Base-by-base conservation (phyloP, 352 stramenopile genomes). In the Phytopythium boreale region DNA sequence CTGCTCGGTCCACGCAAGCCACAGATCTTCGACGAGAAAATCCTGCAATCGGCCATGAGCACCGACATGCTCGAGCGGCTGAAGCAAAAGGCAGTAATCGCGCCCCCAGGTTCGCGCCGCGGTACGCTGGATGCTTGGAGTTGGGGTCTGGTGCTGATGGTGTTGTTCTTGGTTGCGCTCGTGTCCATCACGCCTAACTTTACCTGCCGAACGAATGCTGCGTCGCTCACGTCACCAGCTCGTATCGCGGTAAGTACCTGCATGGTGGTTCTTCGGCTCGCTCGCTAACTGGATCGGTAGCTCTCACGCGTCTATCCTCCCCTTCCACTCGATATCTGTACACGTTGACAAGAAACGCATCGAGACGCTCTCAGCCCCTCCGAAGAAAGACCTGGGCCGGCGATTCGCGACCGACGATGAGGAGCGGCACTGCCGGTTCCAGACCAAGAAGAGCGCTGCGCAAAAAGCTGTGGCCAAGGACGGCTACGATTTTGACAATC, bases 391-490 rank as follows among this genome's bases (percentile, higher is more conserved):
- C 10, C 66, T 69, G 12, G 63, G 24, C 15, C 77, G 82, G 1
- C 80, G 82, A 20, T 93, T 89, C 69, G 83, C 87, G 5, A 80
- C 71, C 0, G 82, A 93, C 37, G 83, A 93, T 34, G 87, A 95
- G 37, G 76, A 86, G 46, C 70, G 77, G 57, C 79, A 95, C 58
- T 95, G 84, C 51, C 81, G 84, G 3, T 93, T 95, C 63, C 74
- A 76, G 29, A 20, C 63, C 2, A 82, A 80, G 31, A 79, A 65
- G 44, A 63, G 19, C n/a, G 36, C 27, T 7, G 58, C 43, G 26
- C 55, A 68, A 41, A 76, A 63, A 69, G 27, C 26, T 17, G 70
- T 43, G 50, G 64, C 63, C 9, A 62, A 44, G 37, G 56, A 77
- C 7, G 51, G 51, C 11, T 73, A 75, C 20, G 65, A 64, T 12